These are phyloP conservation scores for Crithidia expoeki DNA, from an alignment of 208 protist species.

Conservation along the genomic window DNA sequence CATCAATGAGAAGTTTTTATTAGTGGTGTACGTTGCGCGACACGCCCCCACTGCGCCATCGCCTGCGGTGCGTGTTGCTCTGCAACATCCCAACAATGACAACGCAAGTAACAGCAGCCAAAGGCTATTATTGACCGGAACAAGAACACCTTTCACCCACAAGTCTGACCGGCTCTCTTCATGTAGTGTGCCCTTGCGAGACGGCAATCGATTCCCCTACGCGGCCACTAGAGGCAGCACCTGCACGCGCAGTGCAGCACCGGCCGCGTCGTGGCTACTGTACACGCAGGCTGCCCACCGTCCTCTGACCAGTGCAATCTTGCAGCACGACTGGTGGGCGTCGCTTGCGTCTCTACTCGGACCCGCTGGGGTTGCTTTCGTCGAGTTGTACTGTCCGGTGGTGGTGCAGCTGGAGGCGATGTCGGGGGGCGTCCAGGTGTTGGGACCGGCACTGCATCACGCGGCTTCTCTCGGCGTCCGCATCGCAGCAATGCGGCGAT, in stretches of 20 bases:
- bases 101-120: background rate
- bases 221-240: background rate
- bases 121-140: background rate
- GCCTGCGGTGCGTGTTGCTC: background rate
- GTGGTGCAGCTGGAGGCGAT: conserved; percentile 63
- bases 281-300: conserved; percentile 20
- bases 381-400: conserved; percentile 49
- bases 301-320: conserved; percentile 41
- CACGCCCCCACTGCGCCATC: conserved; percentile 37
- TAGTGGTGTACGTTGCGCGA: conserved; percentile 54
- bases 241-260: background rate
- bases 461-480: background rate
- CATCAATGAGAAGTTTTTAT: conserved; percentile 39
- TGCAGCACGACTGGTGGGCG: conserved; percentile 51
- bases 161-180: background rate
- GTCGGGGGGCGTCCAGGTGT: conserved; percentile 66
- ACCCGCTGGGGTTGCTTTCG: conserved; percentile 38
- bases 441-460: conserved; percentile 57
- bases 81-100: background rate
- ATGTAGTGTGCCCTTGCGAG: background rate
- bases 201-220: background rate
- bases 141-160: background rate
- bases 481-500: background rate
- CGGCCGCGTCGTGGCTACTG: conserved; percentile 5
- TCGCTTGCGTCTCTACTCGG: conserved; percentile 45